Evolutionary conservation across 2,329 filamentous ascomycete species (phyloP).

Genomic region (Trichoderma sp.): DNA sequence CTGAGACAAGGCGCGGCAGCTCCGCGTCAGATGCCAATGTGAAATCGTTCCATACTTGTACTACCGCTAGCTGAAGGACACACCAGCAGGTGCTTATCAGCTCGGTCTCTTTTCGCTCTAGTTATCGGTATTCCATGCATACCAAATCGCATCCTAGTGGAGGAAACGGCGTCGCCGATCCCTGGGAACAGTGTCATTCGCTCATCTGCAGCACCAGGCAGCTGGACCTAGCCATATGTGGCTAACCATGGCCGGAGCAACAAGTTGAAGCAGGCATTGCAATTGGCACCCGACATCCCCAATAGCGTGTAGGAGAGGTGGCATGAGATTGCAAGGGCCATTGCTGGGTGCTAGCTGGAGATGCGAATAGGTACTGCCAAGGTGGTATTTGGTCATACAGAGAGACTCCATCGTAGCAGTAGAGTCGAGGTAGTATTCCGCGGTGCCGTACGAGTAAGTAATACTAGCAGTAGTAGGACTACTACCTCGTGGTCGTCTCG

Average conservation of each 20-base stretch:
- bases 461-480: background rate
- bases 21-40: background rate
- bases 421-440: background rate
- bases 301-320: background rate
- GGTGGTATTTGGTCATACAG: background rate
- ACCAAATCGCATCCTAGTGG: background rate
- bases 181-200: constrained; percentile 5
- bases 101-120: background rate
- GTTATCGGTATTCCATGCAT: background rate
- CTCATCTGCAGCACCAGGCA: background rate
- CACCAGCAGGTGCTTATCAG: background rate
- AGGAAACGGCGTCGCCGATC: constrained; percentile 17
- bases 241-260: constrained; percentile 1
- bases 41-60: background rate
- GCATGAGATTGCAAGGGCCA: constrained; percentile 13
- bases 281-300: background rate
- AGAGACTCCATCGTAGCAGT: background rate
- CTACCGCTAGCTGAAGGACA: background rate
- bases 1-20: constrained; percentile 1
- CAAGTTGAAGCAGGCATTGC: background rate
- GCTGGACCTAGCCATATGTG: background rate
- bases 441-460: background rate
- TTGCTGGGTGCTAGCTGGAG: background rate
- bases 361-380: background rate
- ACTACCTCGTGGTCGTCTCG: background rate